Evolutionary conservation across 495 filamentous ascomycete species (phyloP).

Genomic region (Daldinia caldariorum): DNA sequence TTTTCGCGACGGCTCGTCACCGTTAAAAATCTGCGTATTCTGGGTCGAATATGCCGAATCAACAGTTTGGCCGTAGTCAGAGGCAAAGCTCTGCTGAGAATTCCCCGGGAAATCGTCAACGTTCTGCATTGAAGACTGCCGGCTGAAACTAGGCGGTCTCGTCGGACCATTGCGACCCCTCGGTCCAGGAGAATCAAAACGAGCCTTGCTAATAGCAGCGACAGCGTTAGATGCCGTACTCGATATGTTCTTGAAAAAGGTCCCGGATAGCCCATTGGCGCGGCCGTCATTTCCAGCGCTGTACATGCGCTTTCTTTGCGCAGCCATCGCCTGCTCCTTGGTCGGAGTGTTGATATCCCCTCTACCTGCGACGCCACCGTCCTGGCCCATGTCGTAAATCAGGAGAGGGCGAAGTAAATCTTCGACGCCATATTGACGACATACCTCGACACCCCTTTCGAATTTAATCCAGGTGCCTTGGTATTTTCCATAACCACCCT

Average conservation of each 20-base stretch:
- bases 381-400: constrained; percentile 85
- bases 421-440: constrained; percentile 91
- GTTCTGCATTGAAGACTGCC: constrained; percentile 71
- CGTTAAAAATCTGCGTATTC: constrained; percentile 50
- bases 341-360: constrained; percentile 87
- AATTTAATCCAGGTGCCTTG: constrained; percentile 99
- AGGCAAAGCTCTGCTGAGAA: constrained; percentile 60
- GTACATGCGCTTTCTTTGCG: constrained; percentile 90
- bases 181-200: constrained; percentile 86
- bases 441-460: constrained; percentile 88
- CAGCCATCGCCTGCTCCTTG: constrained; percentile 99
- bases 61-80: constrained; percentile 56
- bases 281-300: constrained; percentile 75
- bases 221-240: constrained; percentile 90
- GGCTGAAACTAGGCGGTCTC: constrained; percentile 63
- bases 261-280: constrained; percentile 72
- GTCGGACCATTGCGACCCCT: constrained; percentile 62
- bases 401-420: constrained; percentile 84
- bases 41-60: constrained; percentile 62
- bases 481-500: constrained; percentile 98
- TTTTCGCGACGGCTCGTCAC: constrained; percentile 89
- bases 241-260: constrained; percentile 96
- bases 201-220: constrained; percentile 92
- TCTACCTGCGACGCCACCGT: constrained; percentile 69
- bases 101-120: constrained; percentile 55